Conservation (phyloP, 352 stramenopile species). For the Phytophthora chlamydospora region DNA sequence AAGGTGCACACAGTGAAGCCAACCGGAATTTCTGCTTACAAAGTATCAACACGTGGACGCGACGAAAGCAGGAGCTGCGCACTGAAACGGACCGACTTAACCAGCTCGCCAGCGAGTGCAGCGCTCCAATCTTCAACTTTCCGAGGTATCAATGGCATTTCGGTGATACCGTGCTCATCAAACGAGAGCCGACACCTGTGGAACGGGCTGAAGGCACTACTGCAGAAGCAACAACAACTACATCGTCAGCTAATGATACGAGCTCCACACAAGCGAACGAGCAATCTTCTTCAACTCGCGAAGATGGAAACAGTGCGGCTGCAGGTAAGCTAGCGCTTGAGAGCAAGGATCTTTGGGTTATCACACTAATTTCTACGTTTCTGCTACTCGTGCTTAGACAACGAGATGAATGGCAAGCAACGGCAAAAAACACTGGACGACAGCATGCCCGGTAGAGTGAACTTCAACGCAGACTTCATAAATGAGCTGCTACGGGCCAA, state of each 20-base stretch:
- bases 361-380: conserved; percentile 1
- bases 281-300: conserved; percentile 1
- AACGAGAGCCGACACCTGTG: conserved; percentile 31
- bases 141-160: conserved; percentile 47
- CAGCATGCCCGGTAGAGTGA: conserved; percentile 23
- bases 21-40: conserved; percentile 47
- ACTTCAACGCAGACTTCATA: conserved; percentile 39
- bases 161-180: conserved; percentile 31
- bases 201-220: conserved; percentile 6
- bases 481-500: conserved; percentile 38
- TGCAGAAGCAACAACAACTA: not conserved
- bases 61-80: conserved; percentile 26
- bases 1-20: conserved; percentile 30
- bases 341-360: not conserved
- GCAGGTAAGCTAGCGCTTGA: conserved; percentile 14
- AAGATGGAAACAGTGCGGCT: conserved; percentile 6
- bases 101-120: conserved; percentile 37
- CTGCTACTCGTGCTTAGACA: conserved; percentile 15
- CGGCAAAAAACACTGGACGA: conserved; percentile 14
- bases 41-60: conserved; percentile 35
- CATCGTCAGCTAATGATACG: not conserved
- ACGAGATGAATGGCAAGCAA: conserved; percentile 4
- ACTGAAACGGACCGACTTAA: conserved; percentile 41
- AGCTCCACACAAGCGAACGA: conserved; percentile 3
- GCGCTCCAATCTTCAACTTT: conserved; percentile 45